Base-by-base conservation (phyloP, 805 yeast species). In the Pichia exigua region DNA sequence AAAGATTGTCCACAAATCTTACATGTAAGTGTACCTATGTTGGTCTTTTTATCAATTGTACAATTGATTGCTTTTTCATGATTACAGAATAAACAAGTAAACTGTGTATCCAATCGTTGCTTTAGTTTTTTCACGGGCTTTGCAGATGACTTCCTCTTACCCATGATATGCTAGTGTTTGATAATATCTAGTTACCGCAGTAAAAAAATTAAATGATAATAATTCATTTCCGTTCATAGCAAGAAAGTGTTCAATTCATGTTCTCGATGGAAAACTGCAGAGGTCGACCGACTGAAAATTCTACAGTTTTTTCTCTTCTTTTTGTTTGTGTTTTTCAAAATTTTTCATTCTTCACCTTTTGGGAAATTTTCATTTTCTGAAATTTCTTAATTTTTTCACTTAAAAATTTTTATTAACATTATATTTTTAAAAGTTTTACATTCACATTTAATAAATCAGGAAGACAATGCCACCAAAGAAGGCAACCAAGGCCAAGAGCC, bases 1-100 rank as follows among this genome's bases (percentile, higher is more conserved):
- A 94, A 92, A 40, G 81, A 78, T 67, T 91, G 97, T 0, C 97
- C 97, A 66, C 99, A 92, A 35, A 90, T 85, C 65, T 94, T 94
- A 68, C 99, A 92, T 56, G 79, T 82, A 53, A 94, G 70, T 24
- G 85, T 81, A 22, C 98, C 99, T 45, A 92, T 77, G 53, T 87
- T 83, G 55, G 83, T 75, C 67, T 85, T 88, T 71, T 89, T 92
- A 67, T 92, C 98, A 68, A 92, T 67, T 10, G 87, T 79, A 65
- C 97, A 91, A 42, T 85, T 78, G 42, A 92, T 96, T 2, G 97
- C 85, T 60, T 85, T 84, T 64, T 92, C 98, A 70, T 92, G 98
- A 68, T 92, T 92, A 70, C 99, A 92, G 68, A 92, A 92, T 51
- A 94, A 73, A 71, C 99, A 92, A 47, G 92, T 83, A 72, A 91